Conservation (phyloP, 2,329 filamentous ascomycete species). For the Diaporthe ampelina region DNA sequence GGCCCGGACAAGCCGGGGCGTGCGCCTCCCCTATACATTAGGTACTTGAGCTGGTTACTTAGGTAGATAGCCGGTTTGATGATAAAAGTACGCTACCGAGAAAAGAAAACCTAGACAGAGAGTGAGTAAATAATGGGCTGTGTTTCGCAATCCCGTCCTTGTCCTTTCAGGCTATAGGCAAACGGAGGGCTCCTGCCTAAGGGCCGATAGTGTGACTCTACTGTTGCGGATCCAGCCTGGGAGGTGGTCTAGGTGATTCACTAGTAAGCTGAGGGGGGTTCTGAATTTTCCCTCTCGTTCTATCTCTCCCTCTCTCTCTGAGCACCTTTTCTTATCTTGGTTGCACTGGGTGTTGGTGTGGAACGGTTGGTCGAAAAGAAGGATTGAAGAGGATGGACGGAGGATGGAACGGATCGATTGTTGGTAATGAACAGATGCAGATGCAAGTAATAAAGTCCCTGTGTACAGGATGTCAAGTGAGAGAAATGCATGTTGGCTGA, state of each 20-base stretch:
- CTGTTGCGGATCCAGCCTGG: slow-evolving; percentile 16
- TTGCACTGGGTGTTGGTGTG: slow-evolving; percentile 2
- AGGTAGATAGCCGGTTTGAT: neutral
- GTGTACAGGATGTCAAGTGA: neutral
- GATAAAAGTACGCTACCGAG: slow-evolving; percentile 21
- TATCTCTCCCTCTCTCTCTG: neutral
- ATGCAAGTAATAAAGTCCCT: neutral
- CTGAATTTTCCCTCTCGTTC: neutral
- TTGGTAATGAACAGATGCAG: slow-evolving; percentile 16
- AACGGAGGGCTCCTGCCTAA: slow-evolving; percentile 1
- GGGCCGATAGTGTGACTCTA: slow-evolving; percentile 25
- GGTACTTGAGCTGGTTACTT: neutral
- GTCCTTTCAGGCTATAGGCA: slow-evolving; percentile 28
- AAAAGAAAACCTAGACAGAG: neutral
- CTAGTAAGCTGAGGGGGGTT: neutral
- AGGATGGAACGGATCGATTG: slow-evolving; percentile 11
- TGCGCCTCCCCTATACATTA: neutral
- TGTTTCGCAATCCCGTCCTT: slow-evolving; percentile 24
- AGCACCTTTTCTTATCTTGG: neutral
- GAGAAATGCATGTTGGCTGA: slow-evolving; percentile 2
- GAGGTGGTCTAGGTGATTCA: slow-evolving; percentile 21
- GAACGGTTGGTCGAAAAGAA: neutral
- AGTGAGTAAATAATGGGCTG: neutral
- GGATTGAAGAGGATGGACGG: slow-evolving; percentile 4
- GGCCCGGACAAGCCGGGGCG: neutral